Conservation (phyloP, 768 basidiomycete species). For the Lactarius sanguifluus region DNA sequence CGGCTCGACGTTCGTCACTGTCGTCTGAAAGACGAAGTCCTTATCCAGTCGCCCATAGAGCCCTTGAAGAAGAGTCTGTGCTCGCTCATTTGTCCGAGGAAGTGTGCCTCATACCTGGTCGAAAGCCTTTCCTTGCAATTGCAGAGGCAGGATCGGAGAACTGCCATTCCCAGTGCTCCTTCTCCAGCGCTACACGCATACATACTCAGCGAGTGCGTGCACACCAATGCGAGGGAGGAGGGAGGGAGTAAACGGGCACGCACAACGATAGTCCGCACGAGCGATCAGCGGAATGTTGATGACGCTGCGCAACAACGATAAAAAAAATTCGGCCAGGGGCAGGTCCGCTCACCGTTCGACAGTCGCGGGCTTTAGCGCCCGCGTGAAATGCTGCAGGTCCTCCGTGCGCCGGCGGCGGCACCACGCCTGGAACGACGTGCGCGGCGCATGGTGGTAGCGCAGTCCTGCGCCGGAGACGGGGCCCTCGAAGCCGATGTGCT, state of each 20-base stretch:
- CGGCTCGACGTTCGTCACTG: slow-evolving; percentile 75
- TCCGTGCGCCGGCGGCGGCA: slow-evolving; percentile 47
- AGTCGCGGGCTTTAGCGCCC: slow-evolving; percentile 47
- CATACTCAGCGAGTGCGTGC: slow-evolving; percentile 5
- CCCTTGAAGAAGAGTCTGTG: slow-evolving; percentile 33
- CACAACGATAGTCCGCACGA: slow-evolving; percentile 67
- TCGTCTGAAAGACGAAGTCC: slow-evolving; percentile 63
- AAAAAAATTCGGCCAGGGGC: slow-evolving; percentile 6
- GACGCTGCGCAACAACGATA: slow-evolving; percentile 43
- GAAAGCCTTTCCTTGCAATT: slow-evolving; percentile 51
- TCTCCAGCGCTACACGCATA: slow-evolving; percentile 42
- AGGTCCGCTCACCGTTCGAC: slow-evolving; percentile 52
- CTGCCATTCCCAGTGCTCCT: slow-evolving; percentile 58
- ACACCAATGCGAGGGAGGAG: too few relatives aligned
- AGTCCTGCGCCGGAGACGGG: neutral
- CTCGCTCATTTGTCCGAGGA: neutral
- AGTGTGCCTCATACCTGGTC: slow-evolving; percentile 41
- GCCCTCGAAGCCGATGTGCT: slow-evolving; percentile 38
- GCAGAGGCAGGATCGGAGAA: slow-evolving; percentile 59
- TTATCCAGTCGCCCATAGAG: slow-evolving; percentile 61
- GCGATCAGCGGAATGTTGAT: slow-evolving; percentile 55
- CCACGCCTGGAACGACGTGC: slow-evolving; percentile 44
- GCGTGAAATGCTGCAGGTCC: slow-evolving; percentile 70
- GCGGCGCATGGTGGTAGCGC: slow-evolving; percentile 40
- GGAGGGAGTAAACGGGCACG: slow-evolving; percentile 21